Conservation (phyloP, 2,329 filamentous ascomycete species). For the Cladosporium sp. region DNA sequence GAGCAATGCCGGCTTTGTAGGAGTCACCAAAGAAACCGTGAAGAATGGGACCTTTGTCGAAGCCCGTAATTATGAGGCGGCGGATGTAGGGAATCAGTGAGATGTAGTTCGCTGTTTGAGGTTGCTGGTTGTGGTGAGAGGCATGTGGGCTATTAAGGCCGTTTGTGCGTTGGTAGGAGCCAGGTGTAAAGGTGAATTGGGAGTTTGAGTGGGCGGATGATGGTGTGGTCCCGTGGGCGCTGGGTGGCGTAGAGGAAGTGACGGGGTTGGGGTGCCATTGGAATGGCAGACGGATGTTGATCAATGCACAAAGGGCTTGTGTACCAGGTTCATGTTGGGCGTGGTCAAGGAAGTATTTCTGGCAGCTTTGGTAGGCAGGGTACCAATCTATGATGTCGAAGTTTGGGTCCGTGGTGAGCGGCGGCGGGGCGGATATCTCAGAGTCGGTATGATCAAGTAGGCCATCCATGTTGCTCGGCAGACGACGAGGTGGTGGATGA, state of each 20-base stretch:
- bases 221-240: neutral
- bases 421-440: conserved; percentile 12
- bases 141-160: conserved; percentile 15
- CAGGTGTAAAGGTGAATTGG: conserved; percentile 22
- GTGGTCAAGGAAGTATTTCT: conserved; percentile 85
- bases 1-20: conserved; percentile 74
- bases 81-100: conserved; percentile 86
- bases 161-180: conserved; percentile 34
- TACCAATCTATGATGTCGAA: conserved; percentile 92
- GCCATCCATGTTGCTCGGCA: conserved; percentile 6
- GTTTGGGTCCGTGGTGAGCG: conserved; percentile 40
- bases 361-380: conserved; percentile 82
- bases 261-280: conserved; percentile 60
- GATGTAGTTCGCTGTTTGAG: conserved; percentile 39
- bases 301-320: conserved; percentile 80
- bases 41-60: conserved; percentile 80
- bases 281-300: conserved; percentile 88
- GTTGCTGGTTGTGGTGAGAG: conserved; percentile 26
- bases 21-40: conserved; percentile 97
- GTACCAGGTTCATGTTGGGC: conserved; percentile 79
- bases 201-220: conserved; percentile 13
- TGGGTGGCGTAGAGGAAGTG: conserved; percentile 30
- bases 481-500: neutral
- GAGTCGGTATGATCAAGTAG: conserved; percentile 3
- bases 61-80: conserved; percentile 83